Percentiles rank a stretch among this genome's conserved stretches.
Evolutionary conservation across 2,329 filamentous ascomycete species (phyloP).

Genomic region (Phialocephala subalpina): DNA sequence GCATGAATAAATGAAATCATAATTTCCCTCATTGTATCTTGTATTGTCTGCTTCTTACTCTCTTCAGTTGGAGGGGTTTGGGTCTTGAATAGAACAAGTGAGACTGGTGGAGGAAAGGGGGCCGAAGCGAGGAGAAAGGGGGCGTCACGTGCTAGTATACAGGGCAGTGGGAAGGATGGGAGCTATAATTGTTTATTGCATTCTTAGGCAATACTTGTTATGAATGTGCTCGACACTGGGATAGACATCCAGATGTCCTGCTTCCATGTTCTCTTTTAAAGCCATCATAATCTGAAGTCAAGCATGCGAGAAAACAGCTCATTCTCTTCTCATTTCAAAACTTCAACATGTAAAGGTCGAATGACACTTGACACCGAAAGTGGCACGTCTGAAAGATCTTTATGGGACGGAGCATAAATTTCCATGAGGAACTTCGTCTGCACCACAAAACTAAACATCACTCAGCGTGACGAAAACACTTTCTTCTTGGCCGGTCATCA

Average conservation of each 20-base stretch:
- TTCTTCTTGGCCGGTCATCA: no score
- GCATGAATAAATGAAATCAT: constrained; percentile 3
- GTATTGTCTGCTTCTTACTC: neutral
- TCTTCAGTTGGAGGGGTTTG: neutral
- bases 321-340: neutral
- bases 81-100: neutral
- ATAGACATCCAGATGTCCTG: no score
- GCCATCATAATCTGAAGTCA: no score
- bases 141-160: constrained; percentile 4
- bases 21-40: neutral
- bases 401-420: no score
- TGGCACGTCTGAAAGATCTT: no score
- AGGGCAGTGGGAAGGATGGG: no score
- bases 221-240: no score
- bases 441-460: no score
- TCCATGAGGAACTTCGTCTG: no score
- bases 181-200: no score
- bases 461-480: no score
- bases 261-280: neutral
- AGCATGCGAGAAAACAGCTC: neutral
- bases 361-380: neutral
- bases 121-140: constrained; percentile 4
- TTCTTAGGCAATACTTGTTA: no score
- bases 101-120: neutral
- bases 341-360: neutral